Base-by-base conservation (phyloP, 495 filamentous ascomycete genomes). In the Patellaria atrata region DNA sequence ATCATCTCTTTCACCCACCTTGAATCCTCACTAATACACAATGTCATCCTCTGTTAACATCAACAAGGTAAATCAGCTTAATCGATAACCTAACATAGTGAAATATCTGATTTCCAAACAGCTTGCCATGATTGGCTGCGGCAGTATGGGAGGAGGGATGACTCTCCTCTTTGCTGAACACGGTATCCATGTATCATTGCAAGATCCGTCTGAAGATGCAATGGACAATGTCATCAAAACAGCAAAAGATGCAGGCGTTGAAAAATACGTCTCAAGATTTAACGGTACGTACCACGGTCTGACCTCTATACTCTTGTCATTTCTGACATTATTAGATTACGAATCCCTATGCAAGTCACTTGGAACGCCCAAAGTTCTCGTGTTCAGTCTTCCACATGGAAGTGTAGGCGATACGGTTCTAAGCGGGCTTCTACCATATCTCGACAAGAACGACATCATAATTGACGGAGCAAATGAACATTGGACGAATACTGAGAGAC, bases 391-490 rank as follows among this genome's bases (percentile, higher is more conserved):
- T 29, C 71, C 79, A 0, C 77, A 82, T 38, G 77, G 79, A n/a
- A 52, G 48, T n/a, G 67, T 71, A 0, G 75, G 67, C 8, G 79
- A 83, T 46, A 64, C 59, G 0, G 75, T 78, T n/a, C 52, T 83
- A 3, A 63, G 62, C 3, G 62, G 63, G 34, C 55, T 83, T 6
- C 60, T 63, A 30, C 61, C 60, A 1, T 61, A 70, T 33, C 52
- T 82, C 9, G 61, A 66, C 19, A 57, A 52, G 16, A 74, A 73
- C 5, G 77, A 84, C 48, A 70, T 82, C 30, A 73, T 85, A 32
- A 60, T 84, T 6, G 78, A 82, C 48, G 73, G 70, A 13, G 72
- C 71, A 0, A 83, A 83, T 41, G 77, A 84, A 56, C 60, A 79
- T 43, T 83, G 71, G 42, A 55, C 65, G 20, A 72, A 66, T n/a